phyloP scores from a whole-genome alignment of 495 filamentous ascomycete genomes.

The Rusavskia elegans region DNA sequence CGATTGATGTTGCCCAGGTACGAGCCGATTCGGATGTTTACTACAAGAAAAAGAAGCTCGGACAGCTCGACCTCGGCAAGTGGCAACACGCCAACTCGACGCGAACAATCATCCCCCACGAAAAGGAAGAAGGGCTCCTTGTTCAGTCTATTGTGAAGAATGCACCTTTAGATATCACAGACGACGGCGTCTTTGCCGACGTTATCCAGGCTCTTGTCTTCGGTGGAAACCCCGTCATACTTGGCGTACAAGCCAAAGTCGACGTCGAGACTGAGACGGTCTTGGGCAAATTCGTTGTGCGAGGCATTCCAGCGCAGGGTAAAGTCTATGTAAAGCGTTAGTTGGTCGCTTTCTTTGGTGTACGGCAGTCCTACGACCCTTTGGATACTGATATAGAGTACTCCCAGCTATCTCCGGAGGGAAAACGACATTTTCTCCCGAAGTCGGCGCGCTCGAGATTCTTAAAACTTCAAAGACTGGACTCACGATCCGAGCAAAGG shows the following conservation, averaged over 20 bases:
- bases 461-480: constrained; percentile 50
- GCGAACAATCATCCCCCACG: constrained; percentile 33
- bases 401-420: constrained; percentile 29
- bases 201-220: constrained; percentile 64
- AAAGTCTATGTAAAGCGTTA: constrained; percentile 77
- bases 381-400: constrained; percentile 13
- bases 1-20: constrained; percentile 56
- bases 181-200: constrained; percentile 56
- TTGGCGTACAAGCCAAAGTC: constrained; percentile 65
- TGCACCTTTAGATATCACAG: constrained; percentile 66
- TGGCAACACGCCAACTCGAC: constrained; percentile 84
- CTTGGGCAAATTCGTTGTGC: constrained; percentile 63
- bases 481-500: constrained; percentile 45
- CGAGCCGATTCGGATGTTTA: constrained; percentile 63
- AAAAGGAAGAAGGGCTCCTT: constrained; percentile 39
- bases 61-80: constrained; percentile 53
- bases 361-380: constrained; percentile 5
- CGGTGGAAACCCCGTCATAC: constrained; percentile 40
- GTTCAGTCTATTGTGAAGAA: constrained; percentile 62
- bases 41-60: constrained; percentile 60
- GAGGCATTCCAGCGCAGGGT: constrained; percentile 70
- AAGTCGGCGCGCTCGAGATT: constrained; percentile 49
- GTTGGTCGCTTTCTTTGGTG: constrained; percentile 23
- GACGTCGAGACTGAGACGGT: constrained; percentile 67
- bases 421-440: constrained; percentile 37